Evolutionary conservation across 2,329 filamentous ascomycete species (phyloP).

Genomic region (Parastagonospora nodorum): DNA sequence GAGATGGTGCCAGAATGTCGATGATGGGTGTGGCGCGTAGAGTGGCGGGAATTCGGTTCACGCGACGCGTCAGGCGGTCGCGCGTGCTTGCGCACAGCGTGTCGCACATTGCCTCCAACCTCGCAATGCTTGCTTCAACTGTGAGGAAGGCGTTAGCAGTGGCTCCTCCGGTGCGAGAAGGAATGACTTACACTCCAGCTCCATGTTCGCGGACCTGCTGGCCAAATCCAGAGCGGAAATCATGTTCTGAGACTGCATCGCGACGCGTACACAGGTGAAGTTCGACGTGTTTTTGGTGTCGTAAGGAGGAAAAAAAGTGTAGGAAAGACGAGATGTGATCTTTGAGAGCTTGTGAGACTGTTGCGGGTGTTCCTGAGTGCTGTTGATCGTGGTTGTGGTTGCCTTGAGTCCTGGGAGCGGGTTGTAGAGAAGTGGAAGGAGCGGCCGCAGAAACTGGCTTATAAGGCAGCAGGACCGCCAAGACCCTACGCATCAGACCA

Average conservation of each 20-base stretch:
- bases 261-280: conserved; percentile 22
- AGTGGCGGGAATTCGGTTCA: conserved; percentile 85
- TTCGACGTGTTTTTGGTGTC: conserved; percentile 4
- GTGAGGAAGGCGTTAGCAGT: conserved; percentile 14
- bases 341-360: background rate
- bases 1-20: conserved; percentile 65
- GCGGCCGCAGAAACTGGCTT: conserved; percentile 3
- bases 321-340: too few relatives aligned
- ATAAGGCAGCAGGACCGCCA: conserved; percentile 7
- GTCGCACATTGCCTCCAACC: conserved; percentile 85
- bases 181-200: conserved; percentile 34
- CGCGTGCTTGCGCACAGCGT: conserved; percentile 84
- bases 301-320: background rate
- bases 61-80: conserved; percentile 85
- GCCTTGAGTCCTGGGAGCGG: conserved; percentile 16
- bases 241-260: conserved; percentile 2
- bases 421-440: conserved; percentile 18
- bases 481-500: background rate
- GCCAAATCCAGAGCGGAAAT: conserved; percentile 43
- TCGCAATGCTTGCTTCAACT: conserved; percentile 88
- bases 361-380: conserved; percentile 4
- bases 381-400: conserved; percentile 15
- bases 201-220: conserved; percentile 37
- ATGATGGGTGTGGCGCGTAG: conserved; percentile 81
- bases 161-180: conserved; percentile 12